phyloP scores from a whole-genome alignment of 2,329 filamentous ascomycete genomes.

The Pyrenophora seminiperda region DNA sequence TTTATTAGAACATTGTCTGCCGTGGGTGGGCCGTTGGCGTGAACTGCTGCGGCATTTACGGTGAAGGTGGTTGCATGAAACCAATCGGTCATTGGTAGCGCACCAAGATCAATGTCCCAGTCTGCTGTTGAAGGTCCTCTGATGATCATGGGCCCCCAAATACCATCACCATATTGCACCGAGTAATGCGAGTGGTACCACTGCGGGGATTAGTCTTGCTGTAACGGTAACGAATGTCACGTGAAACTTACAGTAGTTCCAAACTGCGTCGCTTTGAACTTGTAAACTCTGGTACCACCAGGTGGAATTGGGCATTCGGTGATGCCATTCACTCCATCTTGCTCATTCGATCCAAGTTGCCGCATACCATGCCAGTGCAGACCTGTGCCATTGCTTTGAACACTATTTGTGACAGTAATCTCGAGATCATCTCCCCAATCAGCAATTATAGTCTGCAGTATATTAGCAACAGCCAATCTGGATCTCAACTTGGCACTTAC shows the following conservation, averaged over 20 bases:
- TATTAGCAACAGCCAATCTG: constrained; percentile 14
- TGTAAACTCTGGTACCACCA: constrained; percentile 48
- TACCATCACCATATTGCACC: constrained; percentile 51
- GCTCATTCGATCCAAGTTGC: constrained; percentile 49
- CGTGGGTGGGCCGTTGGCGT: constrained; percentile 47
- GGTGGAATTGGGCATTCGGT: constrained; percentile 72
- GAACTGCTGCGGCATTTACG: constrained; percentile 42
- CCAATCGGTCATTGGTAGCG: constrained; percentile 49
- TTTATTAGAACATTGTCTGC: constrained; percentile 58
- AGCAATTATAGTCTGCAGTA: constrained; percentile 49
- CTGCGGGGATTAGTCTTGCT: constrained; percentile 46
- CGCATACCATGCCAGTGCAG: constrained; percentile 60
- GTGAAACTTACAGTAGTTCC: constrained; percentile 35
- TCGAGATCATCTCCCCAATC: constrained; percentile 50
- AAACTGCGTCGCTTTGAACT: constrained; percentile 45
- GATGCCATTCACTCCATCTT: constrained; percentile 56
- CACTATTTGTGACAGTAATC: constrained; percentile 46
- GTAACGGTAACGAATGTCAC: not conserved
- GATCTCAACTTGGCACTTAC: constrained; percentile 37
- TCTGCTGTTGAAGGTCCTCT: constrained; percentile 49
- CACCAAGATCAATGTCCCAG: constrained; percentile 53
- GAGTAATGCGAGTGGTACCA: constrained; percentile 54
- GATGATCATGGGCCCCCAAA: constrained; percentile 50
- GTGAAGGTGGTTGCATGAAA: constrained; percentile 37
- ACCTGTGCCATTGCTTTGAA: constrained; percentile 54